Evolutionary conservation across 2,329 filamentous ascomycete genomes (phyloP), one percentile per base, ranked within the genome.

Genomic region (Claviceps sp.): DNA sequence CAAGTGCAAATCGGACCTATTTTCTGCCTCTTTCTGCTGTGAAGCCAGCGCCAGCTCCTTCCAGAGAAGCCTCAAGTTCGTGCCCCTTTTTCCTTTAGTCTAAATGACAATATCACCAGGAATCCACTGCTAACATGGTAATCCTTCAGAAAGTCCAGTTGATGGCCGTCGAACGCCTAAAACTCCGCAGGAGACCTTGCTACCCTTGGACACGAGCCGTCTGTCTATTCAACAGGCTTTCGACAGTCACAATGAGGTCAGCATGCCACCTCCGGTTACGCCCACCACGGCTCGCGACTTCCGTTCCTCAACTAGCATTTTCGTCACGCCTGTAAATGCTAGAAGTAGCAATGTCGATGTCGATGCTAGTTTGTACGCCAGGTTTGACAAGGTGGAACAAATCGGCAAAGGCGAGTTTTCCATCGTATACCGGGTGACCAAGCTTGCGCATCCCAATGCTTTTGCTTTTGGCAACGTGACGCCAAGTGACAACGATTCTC

Each of bases 391-490:
- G 54, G 85, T 94, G 13, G 86, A 89, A 59, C 76, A 84, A 54
- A 78, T 91, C 57, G 91, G 91, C 47, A 84, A 84, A 54, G 93
- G 93, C 53, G 91, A 96, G 65, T 98, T 98, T 63, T 97, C 93
- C 0, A 81, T 86, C 52, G 93, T 98, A 1, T 98, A 89, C 66
- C 82, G 85, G 38, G 90, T 95, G 4, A 80, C 80, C 14, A 65
- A 65, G 53, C 55, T 58, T 37, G 63, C 65, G 44, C 58, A 61
- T 37, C 57, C 61, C 41, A 61, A 61, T 56, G 60, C 67, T 40
- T 62, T 69, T 58, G 60, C 68, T 54, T 62, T 67, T 48, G 67
- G 74, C 51, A 71, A 71, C 46, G 67, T 67, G 54, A 77, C 75
- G 1, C 72, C 77, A 1, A 72, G 72, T 11, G 72, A 60, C 24